Evolutionary conservation across 1,284 basidiomycete species (phyloP).

Genomic region (Rhodotorula sp.): DNA sequence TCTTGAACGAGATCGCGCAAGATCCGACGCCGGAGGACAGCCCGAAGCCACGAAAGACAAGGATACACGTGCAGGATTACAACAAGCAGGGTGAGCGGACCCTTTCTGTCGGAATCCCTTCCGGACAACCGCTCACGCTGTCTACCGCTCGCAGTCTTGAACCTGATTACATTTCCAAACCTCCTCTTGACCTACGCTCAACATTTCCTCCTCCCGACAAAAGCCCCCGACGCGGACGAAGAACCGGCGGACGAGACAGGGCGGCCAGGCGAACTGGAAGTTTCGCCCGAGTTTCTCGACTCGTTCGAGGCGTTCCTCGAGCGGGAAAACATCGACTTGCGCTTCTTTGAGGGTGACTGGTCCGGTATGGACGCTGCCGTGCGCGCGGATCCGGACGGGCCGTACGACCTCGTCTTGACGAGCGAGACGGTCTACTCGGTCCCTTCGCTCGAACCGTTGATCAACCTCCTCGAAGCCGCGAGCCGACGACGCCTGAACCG

Average conservation of each 20-base stretch:
- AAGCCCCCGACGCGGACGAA: constrained; percentile 46
- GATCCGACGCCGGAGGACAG: constrained; percentile 9
- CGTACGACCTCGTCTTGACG: constrained; percentile 74
- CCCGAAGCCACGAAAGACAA: constrained; percentile 19
- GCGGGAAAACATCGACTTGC: constrained; percentile 59
- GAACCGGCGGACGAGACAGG: constrained; percentile 41
- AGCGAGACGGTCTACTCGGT: constrained; percentile 89
- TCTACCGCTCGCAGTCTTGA: constrained; percentile 33
- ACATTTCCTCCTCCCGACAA: constrained; percentile 16
- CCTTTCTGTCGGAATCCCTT: background rate
- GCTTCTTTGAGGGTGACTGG: constrained; percentile 85
- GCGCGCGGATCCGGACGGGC: constrained; percentile 13
- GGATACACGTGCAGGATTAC: constrained; percentile 90
- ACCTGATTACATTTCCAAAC: constrained; percentile 72
- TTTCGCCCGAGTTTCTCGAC: constrained; percentile 62
- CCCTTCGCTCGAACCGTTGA: constrained; percentile 65
- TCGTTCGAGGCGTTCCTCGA: constrained; percentile 65
- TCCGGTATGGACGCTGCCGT: constrained; percentile 34
- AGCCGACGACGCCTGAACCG: background rate
- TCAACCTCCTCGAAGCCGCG: constrained; percentile 53
- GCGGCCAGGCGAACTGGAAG: constrained; percentile 58
- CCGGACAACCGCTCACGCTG: background rate
- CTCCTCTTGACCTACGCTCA: constrained; percentile 70
- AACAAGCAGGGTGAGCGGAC: constrained; percentile 55
- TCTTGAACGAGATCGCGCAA: constrained; percentile 33